Evolutionary conservation across 1,284 basidiomycete genomes (phyloP).

Genomic region (Albatrellus sp.): DNA sequence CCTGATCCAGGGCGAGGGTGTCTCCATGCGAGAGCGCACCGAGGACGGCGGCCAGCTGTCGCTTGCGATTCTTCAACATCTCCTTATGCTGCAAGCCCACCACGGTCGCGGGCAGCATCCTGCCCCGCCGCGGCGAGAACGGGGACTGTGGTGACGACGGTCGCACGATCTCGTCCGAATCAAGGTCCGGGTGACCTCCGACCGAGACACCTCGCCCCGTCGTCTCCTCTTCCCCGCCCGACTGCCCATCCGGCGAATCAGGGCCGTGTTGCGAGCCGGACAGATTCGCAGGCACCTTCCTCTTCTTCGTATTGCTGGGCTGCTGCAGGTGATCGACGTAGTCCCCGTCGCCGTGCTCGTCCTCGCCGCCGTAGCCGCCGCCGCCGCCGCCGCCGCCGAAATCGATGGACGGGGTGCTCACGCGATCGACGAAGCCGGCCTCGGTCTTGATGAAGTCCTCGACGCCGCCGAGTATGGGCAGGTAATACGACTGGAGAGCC

Average conservation of each 20-base stretch:
- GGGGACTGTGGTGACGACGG: conserved; percentile 3
- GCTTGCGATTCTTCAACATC: conserved; percentile 49
- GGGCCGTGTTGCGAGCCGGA: conserved; percentile 27
- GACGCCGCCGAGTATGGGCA: conserved; percentile 37
- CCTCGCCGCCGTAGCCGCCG: conserved; percentile 22
- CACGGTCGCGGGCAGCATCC: conserved; percentile 44
- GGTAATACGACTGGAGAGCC: conserved; percentile 49
- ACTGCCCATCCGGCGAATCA: conserved; percentile 21
- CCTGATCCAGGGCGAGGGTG: conserved; percentile 61
- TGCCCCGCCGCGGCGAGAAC: conserved; percentile 27
- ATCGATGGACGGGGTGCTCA: conserved; percentile 13
- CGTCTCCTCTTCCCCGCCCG: conserved; percentile 24
- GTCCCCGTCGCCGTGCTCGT: conserved; percentile 43
- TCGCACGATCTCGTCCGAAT: conserved; percentile 7
- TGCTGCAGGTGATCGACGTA: conserved; percentile 55
- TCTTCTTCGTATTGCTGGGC: conserved; percentile 75
- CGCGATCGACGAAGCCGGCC: neutral
- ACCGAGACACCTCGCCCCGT: conserved; percentile 19
- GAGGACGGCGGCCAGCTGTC: conserved; percentile 55
- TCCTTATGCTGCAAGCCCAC: conserved; percentile 68
- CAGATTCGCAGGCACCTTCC: conserved; percentile 57
- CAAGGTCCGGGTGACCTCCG: conserved; percentile 14
- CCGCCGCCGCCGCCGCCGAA: conserved; percentile 11
- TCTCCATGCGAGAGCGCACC: conserved; percentile 51
- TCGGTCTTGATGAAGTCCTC: conserved; percentile 26